A percentile compares a stretch with the other conserved stretches of the same genome.
phyloP scores from a whole-genome alignment of 768 basidiomycete genomes.

The Pseudohyphozyma bogoriensis region DNA sequence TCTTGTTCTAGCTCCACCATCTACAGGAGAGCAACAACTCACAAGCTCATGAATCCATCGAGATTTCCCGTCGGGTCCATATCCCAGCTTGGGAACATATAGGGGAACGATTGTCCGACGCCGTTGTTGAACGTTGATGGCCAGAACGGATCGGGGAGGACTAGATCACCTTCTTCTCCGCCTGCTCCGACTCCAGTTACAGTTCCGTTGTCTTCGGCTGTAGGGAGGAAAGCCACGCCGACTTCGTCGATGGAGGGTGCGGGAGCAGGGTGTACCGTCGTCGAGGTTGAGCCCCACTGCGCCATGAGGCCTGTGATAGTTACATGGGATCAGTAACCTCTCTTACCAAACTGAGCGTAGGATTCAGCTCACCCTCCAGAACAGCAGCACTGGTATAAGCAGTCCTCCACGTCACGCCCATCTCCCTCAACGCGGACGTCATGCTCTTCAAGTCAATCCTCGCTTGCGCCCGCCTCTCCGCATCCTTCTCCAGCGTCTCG shows the following conservation, averaged over 20 bases:
- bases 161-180: background rate
- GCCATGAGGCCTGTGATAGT: background rate
- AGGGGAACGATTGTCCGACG: background rate
- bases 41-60: no score
- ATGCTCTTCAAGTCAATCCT: conserved; percentile 14
- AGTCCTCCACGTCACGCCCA: conserved; percentile 22
- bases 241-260: no score
- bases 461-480: conserved; percentile 9
- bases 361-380: conserved; percentile 8
- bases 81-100: background rate
- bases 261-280: no score
- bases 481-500: conserved; percentile 3
- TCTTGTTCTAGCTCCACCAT: no score
- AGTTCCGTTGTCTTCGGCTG: no score
- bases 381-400: conserved; percentile 22
- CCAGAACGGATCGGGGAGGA: background rate
- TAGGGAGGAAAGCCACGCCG: no score
- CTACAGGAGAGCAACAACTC: no score
- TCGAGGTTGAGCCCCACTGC: no score
- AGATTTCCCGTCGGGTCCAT: no score
- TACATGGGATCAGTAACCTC: background rate
- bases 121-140: background rate
- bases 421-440: conserved; percentile 15
- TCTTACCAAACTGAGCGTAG: background rate
- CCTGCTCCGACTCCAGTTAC: no score